A percentile compares a stretch with the other conserved stretches of the same genome.
phyloP scores from a whole-genome alignment of 1,139 yeast genomes.

The Blastobotrys persicus region DNA sequence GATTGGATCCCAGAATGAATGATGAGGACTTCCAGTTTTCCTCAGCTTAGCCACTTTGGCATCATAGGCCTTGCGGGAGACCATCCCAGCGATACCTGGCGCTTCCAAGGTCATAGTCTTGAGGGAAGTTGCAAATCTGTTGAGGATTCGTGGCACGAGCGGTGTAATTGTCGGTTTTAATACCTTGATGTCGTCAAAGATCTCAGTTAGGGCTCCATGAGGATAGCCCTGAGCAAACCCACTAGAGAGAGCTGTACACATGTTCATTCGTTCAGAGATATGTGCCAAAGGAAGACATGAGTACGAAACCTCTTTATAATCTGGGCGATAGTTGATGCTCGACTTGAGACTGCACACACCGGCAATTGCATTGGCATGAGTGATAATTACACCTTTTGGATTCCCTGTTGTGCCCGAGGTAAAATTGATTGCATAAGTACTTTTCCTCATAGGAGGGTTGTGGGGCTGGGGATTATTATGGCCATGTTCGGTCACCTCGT shows the following conservation, averaged over 20 bases:
- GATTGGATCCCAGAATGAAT: slow-evolving; percentile 47
- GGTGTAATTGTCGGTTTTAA: slow-evolving; percentile 54
- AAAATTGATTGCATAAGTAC: slow-evolving; percentile 64
- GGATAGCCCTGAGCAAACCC: slow-evolving; percentile 48
- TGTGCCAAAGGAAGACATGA: slow-evolving; percentile 68
- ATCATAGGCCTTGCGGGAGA: slow-evolving; percentile 41
- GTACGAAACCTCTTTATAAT: slow-evolving; percentile 30
- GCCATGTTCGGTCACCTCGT: slow-evolving; percentile 57
- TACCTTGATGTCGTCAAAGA: slow-evolving; percentile 56
- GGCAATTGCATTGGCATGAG: slow-evolving; percentile 53
- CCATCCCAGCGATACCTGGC: slow-evolving; percentile 37
- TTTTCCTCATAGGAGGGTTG: slow-evolving; percentile 52
- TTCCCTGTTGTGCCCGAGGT: slow-evolving; percentile 77
- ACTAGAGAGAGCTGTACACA: slow-evolving; percentile 23
- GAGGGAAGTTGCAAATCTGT: slow-evolving; percentile 57
- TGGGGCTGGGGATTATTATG: slow-evolving; percentile 45
- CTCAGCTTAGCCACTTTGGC: slow-evolving; percentile 39
- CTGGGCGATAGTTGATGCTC: slow-evolving; percentile 24
- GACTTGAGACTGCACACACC: slow-evolving; percentile 40
- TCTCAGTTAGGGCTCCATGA: slow-evolving; percentile 43
- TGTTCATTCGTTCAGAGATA: slow-evolving; percentile 52
- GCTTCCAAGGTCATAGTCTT: slow-evolving; percentile 42
- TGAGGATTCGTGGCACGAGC: slow-evolving; percentile 65
- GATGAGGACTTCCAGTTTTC: slow-evolving; percentile 40
- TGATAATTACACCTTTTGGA: slow-evolving; percentile 71